Conservation (phyloP, 2,329 filamentous ascomycete species). For the Dactylellina sp. region DNA sequence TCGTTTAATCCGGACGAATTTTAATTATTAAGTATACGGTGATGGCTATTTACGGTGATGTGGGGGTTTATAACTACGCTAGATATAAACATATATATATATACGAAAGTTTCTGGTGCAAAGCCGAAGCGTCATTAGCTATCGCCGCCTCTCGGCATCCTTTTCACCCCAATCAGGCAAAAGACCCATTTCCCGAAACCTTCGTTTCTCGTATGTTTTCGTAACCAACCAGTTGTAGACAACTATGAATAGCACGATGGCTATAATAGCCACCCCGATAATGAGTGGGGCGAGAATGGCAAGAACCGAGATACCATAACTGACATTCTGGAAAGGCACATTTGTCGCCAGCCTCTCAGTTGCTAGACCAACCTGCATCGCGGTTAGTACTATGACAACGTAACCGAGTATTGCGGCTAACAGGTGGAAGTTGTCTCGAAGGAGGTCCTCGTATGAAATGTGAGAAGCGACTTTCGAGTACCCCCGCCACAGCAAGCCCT, state of each 20-base stretch:
- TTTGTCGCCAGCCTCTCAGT: slow-evolving; percentile 61
- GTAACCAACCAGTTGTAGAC: slow-evolving; percentile 48
- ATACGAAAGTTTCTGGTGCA: not conserved
- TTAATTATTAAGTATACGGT: not conserved
- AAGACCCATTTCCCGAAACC: slow-evolving; percentile 45
- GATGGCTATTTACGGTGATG: not conserved
- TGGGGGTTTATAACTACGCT: too few species aligned
- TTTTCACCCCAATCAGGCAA: slow-evolving; percentile 29
- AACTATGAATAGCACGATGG: slow-evolving; percentile 39
- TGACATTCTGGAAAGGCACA: slow-evolving; percentile 58
- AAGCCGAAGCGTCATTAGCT: not conserved
- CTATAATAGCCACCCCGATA: slow-evolving; percentile 34
- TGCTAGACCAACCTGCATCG: slow-evolving; percentile 68
- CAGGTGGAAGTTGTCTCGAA: slow-evolving; percentile 65
- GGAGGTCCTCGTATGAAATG: slow-evolving; percentile 64
- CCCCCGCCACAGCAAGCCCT: slow-evolving; percentile 59
- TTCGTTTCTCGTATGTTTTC: slow-evolving; percentile 31
- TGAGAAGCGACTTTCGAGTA: slow-evolving; percentile 59
- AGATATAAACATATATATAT: slow-evolving; percentile 2
- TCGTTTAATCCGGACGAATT: not conserved
- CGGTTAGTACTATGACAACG: slow-evolving; percentile 66
- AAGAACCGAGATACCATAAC: slow-evolving; percentile 59
- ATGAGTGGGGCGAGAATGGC: slow-evolving; percentile 57
- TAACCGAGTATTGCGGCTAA: slow-evolving; percentile 65
- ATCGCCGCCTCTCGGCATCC: not conserved